These are phyloP conservation scores for Cryptococcus sp. DNA, from an alignment of 1,284 basidiomycete species.

Conservation along the genomic window DNA sequence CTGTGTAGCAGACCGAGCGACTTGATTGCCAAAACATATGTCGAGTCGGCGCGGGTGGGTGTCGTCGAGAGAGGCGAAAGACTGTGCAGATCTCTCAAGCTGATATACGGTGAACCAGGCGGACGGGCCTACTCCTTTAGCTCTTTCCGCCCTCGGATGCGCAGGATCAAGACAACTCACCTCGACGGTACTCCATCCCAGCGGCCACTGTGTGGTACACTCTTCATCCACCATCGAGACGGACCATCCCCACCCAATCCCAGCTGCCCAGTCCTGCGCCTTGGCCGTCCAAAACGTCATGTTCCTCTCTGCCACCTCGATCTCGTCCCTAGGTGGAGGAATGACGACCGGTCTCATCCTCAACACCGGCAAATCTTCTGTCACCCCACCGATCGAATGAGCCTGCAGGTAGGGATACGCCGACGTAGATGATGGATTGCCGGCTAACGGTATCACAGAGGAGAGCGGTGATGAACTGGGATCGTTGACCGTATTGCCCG, in stretches of 20 bases:
- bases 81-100: conserved; percentile 20
- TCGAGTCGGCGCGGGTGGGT: conserved; percentile 21
- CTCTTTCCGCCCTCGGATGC: no score
- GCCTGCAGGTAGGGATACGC: background rate
- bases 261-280: conserved; percentile 28
- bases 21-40: conserved; percentile 26
- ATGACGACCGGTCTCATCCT: no score
- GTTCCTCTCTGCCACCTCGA: conserved; percentile 30
- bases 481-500: conserved; percentile 13
- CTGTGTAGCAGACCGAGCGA: conserved; percentile 24
- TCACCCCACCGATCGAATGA: background rate
- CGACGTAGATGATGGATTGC: background rate
- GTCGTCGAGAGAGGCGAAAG: conserved; percentile 12
- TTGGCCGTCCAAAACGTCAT: conserved; percentile 39
- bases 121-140: conserved; percentile 1
- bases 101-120: conserved; percentile 6
- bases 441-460: background rate
- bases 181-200: conserved; percentile 18
- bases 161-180: no score
- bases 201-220: conserved; percentile 32
- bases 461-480: conserved; percentile 3
- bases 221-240: conserved; percentile 23
- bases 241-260: conserved; percentile 31
- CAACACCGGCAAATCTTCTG: background rate
- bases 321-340: no score